A percentile compares a stretch with the other conserved stretches of the same genome.
Conservation (phyloP, 75 land plant genomes). For the Pinus taeda region DNA sequence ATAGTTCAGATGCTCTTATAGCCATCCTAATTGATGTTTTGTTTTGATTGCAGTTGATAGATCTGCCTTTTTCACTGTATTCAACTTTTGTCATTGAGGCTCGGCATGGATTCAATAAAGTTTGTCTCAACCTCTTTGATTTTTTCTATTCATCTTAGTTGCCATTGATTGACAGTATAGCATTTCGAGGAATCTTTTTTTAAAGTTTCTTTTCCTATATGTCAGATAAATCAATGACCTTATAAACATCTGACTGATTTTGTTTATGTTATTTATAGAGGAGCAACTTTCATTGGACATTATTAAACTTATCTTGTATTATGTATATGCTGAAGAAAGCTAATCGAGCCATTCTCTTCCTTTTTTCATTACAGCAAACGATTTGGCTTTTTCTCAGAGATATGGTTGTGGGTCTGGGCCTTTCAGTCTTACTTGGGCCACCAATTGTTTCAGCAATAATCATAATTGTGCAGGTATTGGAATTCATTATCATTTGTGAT, state of each 20-base stretch:
- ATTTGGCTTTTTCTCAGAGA: too few species aligned
- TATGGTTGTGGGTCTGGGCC: too few species aligned
- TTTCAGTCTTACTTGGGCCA: too few species aligned
- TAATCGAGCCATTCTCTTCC: not conserved
- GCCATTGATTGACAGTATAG: not conserved
- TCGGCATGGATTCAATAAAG: conserved; percentile 5
- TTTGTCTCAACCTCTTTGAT: conserved; percentile 17
- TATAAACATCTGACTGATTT: not conserved
- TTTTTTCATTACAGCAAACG: conserved; percentile 31
- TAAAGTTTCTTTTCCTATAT: too few species aligned
- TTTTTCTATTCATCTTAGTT: not conserved
- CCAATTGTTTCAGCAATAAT: too few species aligned
- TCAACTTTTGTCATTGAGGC: too few species aligned
- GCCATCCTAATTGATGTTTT: not conserved
- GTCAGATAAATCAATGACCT: not conserved
- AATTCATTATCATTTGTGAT: conserved; percentile 1
- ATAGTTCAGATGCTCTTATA: not conserved
- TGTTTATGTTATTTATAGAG: not conserved
- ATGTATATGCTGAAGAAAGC: conserved; percentile 5
- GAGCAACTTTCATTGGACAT: too few species aligned
- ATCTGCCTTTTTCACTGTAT: too few species aligned
- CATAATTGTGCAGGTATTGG: conserved; percentile 32
- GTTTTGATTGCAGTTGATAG: not conserved
- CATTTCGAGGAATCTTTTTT: not conserved
- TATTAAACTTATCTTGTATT: not conserved